Conservation (phyloP, 768 basidiomycete species). For the Pisolithus albus region DNA sequence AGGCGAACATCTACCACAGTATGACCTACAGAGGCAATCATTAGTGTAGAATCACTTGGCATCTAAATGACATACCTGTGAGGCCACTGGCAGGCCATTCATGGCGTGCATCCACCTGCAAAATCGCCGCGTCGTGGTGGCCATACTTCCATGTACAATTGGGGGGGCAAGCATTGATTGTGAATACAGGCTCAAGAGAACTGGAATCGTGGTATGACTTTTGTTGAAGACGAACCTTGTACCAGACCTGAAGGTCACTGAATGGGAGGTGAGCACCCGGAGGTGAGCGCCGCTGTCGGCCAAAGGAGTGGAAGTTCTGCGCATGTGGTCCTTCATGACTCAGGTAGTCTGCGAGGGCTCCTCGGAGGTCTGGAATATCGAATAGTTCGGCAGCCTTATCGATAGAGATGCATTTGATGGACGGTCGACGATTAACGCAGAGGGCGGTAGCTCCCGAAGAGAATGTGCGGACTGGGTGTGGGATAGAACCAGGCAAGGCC, state of each 20-base stretch:
- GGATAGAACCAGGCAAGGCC: not conserved
- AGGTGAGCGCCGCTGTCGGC: conserved; percentile 1
- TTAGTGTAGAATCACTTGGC: not conserved
- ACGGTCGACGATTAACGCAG: conserved; percentile 20
- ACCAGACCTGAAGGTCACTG: conserved; percentile 24
- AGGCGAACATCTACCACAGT: conserved; percentile 12
- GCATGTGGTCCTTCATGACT: not conserved
- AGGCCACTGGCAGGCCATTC: conserved; percentile 1
- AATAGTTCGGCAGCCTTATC: conserved; percentile 19
- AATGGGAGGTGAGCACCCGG: conserved; percentile 17
- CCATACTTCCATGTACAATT: conserved; percentile 15
- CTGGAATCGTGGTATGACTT: conserved; percentile 11
- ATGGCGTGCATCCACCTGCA: too few relatives aligned
- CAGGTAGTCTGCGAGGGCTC: conserved; percentile 20
- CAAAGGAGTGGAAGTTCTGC: not conserved
- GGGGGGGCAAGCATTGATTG: conserved; percentile 18
- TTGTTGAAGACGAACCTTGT: conserved; percentile 18
- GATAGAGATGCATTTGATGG: conserved; percentile 12
- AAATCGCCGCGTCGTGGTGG: conserved; percentile 14
- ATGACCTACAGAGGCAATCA: conserved; percentile 2
- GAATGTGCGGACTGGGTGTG: conserved; percentile 10
- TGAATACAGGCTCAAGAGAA: not conserved
- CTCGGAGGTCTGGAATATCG: conserved; percentile 22
- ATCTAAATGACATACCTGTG: conserved; percentile 1
- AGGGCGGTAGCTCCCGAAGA: conserved; percentile 13